Evolutionary conservation across 1,284 basidiomycete species (phyloP), one percentile per base, ranked within the genome.

Genomic region (Athelia psychrophila): DNA sequence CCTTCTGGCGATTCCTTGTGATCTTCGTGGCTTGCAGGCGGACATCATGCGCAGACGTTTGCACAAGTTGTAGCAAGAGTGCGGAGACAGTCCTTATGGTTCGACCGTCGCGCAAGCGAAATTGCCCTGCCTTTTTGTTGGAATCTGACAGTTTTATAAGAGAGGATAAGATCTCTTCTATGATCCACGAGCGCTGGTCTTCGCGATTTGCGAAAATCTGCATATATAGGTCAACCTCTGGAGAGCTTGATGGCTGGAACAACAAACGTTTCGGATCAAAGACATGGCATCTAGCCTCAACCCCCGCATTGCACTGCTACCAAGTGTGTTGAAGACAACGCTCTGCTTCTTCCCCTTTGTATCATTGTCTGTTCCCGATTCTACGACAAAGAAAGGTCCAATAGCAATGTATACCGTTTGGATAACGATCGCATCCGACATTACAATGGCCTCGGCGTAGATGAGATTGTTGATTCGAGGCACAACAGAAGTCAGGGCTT

Each of bases 81-180:
- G 96, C 95, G 2, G 91, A 95, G 20, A 96, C 87, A 2, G 94
- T 95, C 54, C 94, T 86, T 54, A 99, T 97, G 0, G 92, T 87
- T 15, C 84, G 81, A 5, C 90, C 91, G 61, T 92, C 88, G 15
- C 91, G 83, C 22, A 93, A 93, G 91, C 87, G 79, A 65, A 93
- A 95, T 56, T 92, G 89, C 0, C 91, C 88, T 36, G 91, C 88
- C 56, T 89, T 88, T 63, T 91, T 88, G 62, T 93, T 95, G 44
- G 86, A 83, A 59, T 97, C 94, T 0, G 92, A 92, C 8, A 97
- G 77, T 66, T 91, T 94, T 58, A 93, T 93, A 47, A 98, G 73
- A 0, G 92, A 94, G 3, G 85, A 83, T 18, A 99, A 68, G 27
- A 98, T 94, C 68, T 98, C 96, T 65, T 98, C 95, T 19, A 99